These are phyloP conservation scores for Quercus mongolica DNA, from an alignment of 306 rosid genomes.

Conservation along the genomic window DNA sequence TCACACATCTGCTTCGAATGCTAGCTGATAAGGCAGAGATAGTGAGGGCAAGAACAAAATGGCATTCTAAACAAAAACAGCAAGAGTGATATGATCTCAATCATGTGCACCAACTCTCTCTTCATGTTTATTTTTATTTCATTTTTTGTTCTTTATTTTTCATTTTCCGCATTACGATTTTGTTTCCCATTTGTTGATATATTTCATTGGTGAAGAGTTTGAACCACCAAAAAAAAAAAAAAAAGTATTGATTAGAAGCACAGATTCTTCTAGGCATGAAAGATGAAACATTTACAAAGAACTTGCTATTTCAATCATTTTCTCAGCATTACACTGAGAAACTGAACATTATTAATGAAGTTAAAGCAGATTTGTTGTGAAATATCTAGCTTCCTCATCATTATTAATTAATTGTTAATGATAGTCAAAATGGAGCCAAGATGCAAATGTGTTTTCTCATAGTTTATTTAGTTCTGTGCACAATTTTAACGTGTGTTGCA, in stretches of 20 bases:
- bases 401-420: too few relatives aligned
- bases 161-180: background rate
- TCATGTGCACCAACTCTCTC: background rate
- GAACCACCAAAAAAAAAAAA: background rate
- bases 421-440: too few relatives aligned
- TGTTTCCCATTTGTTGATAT: background rate
- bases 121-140: background rate
- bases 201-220: background rate
- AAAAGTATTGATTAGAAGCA: background rate
- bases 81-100: background rate
- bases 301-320: background rate
- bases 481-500: too few relatives aligned
- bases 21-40: slow-evolving; percentile 58
- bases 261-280: background rate
- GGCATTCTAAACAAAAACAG: slow-evolving; percentile 41
- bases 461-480: too few relatives aligned
- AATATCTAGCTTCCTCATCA: too few relatives aligned
- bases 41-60: slow-evolving; percentile 77
- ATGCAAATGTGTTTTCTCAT: too few relatives aligned
- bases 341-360: too few relatives aligned
- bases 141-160: background rate
- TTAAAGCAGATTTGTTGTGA: too few relatives aligned
- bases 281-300: background rate
- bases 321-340: too few relatives aligned
- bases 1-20: slow-evolving; percentile 83